Evolutionary conservation across 2,329 filamentous ascomycete species (phyloP), one percentile per base, ranked within the genome.

Genomic region (Thermothelomyces thermophilus): DNA sequence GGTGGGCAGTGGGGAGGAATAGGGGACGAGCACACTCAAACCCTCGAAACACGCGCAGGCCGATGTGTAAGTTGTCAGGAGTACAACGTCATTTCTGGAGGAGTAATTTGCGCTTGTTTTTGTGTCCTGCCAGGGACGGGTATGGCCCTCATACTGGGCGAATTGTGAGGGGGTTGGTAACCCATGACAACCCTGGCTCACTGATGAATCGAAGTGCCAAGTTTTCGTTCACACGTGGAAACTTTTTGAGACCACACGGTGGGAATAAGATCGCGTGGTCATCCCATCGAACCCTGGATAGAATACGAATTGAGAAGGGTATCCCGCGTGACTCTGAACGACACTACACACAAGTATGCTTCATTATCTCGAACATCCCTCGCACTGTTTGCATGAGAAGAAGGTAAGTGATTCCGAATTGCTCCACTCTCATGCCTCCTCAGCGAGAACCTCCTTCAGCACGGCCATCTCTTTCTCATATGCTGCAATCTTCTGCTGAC

Each of bases 401-500:
- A 26, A 26, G 5, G 24, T 26, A 9, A 26, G 9, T 9, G 24
- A 26, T 5, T 26, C 24, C n/a, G n/a, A n/a, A n/a, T n/a, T n/a
- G n/a, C n/a, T 5, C 24, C 24, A 5, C 9, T 9, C n/a, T 51
- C 31, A 64, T 56, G 51, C 61, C 59, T 70, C 60, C 41, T 64
- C 62, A 10, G 60, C 61, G 56, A 93, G 66, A 39, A 87, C 69
- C 73, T 84, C 86, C 73, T 91, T 91, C 69, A 94, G 67, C 35
- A 55, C 69, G 1, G 68, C 79, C 67, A 85, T 87, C 64, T 95
- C 83, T 59, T 67, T 73, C 68, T 96, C 90, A 64, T 84, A 87
- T 46, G 69, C 74, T 59, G 82, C 76, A 52, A 96, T 82, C 72
- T 86, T 91, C 46, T 65, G 66, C 71, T 96, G 90, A 53, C 85